A percentile compares a stretch with the other conserved stretches of the same genome.
phyloP scores from a whole-genome alignment of 495 filamentous ascomycete species.

The Lasiosphaeria hispida region DNA sequence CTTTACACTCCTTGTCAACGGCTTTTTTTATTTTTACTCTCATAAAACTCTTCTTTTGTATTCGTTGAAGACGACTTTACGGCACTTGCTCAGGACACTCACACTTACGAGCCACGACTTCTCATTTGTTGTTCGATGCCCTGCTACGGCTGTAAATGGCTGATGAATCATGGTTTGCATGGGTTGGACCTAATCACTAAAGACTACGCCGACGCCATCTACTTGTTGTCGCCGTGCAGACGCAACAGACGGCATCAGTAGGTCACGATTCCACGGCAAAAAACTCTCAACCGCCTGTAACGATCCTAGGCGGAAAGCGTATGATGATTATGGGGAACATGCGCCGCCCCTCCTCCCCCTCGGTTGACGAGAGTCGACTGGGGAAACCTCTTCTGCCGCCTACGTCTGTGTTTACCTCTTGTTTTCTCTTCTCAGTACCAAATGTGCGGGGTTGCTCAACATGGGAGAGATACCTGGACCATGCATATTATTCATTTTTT shows the following conservation, averaged over 20 bases:
- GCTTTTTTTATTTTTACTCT: conserved; percentile 18
- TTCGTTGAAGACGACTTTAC: conserved; percentile 38
- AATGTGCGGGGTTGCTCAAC: conserved; percentile 1
- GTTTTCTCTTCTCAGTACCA: neutral
- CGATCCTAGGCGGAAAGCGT: conserved; percentile 16
- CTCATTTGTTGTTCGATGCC: conserved; percentile 27
- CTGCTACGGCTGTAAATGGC: conserved; percentile 39
- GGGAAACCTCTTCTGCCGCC: conserved; percentile 2
- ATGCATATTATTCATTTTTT: conserved; percentile 11
- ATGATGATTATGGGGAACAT: conserved; percentile 11
- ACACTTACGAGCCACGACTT: conserved; percentile 29
- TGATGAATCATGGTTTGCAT: conserved; percentile 32
- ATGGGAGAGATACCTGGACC: conserved; percentile 11
- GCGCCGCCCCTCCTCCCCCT: neutral
- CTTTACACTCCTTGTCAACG: conserved; percentile 11
- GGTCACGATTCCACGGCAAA: conserved; percentile 6
- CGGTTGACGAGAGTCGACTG: neutral
- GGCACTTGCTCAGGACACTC: conserved; percentile 13
- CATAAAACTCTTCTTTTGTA: conserved; percentile 23
- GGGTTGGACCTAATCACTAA: conserved; percentile 27
- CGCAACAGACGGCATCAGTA: neutral
- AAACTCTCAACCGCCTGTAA: conserved; percentile 18
- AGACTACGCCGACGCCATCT: conserved; percentile 5
- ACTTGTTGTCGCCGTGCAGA: neutral
- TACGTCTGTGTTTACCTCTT: conserved; percentile 11